Conservation (phyloP, 495 filamentous ascomycete species). For the Tricharina praecox region DNA sequence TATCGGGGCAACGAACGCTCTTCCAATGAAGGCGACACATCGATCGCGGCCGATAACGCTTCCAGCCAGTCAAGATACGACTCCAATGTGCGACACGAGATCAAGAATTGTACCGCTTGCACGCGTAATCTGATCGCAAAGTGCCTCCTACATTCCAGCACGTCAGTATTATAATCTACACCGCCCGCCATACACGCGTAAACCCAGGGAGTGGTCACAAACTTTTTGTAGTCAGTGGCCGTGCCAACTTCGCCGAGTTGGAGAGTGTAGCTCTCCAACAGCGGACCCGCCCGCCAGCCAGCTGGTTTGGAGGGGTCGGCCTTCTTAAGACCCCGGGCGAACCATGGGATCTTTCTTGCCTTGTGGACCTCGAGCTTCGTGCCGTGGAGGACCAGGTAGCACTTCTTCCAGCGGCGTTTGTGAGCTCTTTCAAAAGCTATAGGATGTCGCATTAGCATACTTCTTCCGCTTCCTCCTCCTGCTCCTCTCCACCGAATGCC, state of each 20-base stretch:
- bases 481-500: too few relatives aligned
- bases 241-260: conserved; percentile 50
- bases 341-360: conserved; percentile 28
- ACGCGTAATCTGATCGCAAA: conserved; percentile 45
- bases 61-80: conserved; percentile 41
- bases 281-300: conserved; percentile 24
- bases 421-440: conserved; percentile 37
- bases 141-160: conserved; percentile 32
- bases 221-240: conserved; percentile 46
- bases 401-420: conserved; percentile 38
- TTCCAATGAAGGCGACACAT: conserved; percentile 37
- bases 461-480: too few relatives aligned
- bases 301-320: conserved; percentile 7
- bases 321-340: conserved; percentile 3
- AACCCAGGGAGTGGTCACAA: conserved; percentile 15
- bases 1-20: conserved; percentile 38
- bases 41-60: conserved; percentile 35
- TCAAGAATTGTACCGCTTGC: conserved; percentile 47
- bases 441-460: not conserved
- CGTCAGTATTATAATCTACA: not conserved
- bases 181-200: not conserved
- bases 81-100: conserved; percentile 37
- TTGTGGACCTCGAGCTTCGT: conserved; percentile 43
- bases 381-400: conserved; percentile 41
- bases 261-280: conserved; percentile 42